A percentile compares a stretch with the other conserved stretches of the same genome.
These are phyloP conservation scores for Piromyces finnis DNA, from an alignment of 192 early-diverging fungal genomes.

Conservation along the genomic window DNA sequence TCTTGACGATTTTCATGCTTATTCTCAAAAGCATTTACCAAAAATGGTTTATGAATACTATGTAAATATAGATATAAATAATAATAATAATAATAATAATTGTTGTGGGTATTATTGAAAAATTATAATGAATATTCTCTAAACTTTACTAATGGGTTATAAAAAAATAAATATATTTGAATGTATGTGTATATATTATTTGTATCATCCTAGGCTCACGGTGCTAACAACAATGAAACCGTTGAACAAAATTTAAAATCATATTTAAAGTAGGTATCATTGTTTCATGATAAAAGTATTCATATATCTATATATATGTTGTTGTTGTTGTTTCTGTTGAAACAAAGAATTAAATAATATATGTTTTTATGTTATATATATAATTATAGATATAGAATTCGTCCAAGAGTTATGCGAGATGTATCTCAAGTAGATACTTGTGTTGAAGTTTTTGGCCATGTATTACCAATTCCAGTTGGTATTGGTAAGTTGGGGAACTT, in stretches of 20 bases:
- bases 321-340: too few species aligned
- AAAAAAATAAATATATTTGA: too few species aligned
- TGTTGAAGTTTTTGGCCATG: neutral
- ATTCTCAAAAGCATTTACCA: neutral
- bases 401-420: constrained; percentile 2
- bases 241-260: neutral
- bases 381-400: neutral
- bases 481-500: neutral
- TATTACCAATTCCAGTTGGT: neutral
- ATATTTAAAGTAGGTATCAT: neutral
- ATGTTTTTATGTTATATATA: too few species aligned
- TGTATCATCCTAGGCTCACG: neutral
- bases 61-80: neutral
- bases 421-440: constrained; percentile 1
- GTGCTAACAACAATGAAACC: neutral
- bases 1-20: neutral
- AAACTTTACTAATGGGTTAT: too few species aligned
- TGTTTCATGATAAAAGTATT: too few species aligned
- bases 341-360: too few species aligned
- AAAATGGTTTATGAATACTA: neutral
- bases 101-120: too few species aligned
- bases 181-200: too few species aligned
- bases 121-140: too few species aligned
- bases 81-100: too few species aligned
- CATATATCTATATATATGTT: too few species aligned